Evolutionary conservation across 805 yeast genomes (phyloP).

Genomic region (Hanseniaspora jakobsenii): DNA sequence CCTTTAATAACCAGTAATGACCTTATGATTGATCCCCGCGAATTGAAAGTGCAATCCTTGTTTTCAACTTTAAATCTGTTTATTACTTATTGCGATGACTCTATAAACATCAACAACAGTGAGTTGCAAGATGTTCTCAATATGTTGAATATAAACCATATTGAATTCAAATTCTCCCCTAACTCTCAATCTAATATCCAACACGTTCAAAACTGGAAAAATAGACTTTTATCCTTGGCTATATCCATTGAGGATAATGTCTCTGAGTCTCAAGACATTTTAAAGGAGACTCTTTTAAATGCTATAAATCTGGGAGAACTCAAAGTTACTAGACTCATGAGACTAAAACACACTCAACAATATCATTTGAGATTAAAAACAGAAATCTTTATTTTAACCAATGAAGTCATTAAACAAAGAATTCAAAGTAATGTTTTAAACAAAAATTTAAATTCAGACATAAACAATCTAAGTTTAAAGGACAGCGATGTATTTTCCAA

Average conservation of each 20-base stretch:
- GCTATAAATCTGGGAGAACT: constrained; percentile 48
- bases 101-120: constrained; percentile 62
- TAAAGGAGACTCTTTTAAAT: constrained; percentile 39
- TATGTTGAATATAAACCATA: constrained; percentile 18
- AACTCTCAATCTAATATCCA: constrained; percentile 46
- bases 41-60: background rate
- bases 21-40: background rate
- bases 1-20: constrained; percentile 1
- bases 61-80: constrained; percentile 15
- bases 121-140: constrained; percentile 32
- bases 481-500: background rate
- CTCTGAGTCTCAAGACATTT: constrained; percentile 28
- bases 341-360: constrained; percentile 62
- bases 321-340: constrained; percentile 56
- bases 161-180: constrained; percentile 40
- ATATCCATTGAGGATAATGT: constrained; percentile 24
- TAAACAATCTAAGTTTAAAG: too few relatives aligned
- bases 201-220: constrained; percentile 29
- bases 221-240: constrained; percentile 19
- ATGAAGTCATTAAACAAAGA: constrained; percentile 51
- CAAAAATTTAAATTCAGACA: background rate
- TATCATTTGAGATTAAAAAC: constrained; percentile 64
- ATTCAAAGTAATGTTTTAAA: constrained; percentile 35
- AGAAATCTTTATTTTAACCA: constrained; percentile 63
- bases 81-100: constrained; percentile 49